These are phyloP conservation scores for Salix arbutifolia DNA, from an alignment of 345 rosid genomes.

Conservation along the genomic window DNA sequence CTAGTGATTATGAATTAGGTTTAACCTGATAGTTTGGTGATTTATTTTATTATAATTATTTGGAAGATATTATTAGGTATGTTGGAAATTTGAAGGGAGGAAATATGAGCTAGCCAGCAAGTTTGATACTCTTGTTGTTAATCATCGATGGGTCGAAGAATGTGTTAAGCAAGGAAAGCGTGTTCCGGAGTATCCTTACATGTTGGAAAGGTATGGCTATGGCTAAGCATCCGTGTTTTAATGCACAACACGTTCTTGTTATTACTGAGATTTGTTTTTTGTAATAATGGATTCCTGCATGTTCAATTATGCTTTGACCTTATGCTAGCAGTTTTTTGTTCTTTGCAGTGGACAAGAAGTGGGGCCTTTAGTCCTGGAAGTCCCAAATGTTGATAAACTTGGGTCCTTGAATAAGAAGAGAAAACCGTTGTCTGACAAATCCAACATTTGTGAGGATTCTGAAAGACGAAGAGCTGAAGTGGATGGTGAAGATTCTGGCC, in stretches of 20 bases:
- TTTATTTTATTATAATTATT: not conserved
- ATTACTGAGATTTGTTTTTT: not conserved
- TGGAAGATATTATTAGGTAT: conserved; percentile 38
- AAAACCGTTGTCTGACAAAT: conserved; percentile 30
- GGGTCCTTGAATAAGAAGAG: conserved; percentile 24
- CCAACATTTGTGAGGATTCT: conserved; percentile 19
- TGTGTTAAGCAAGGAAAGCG: conserved; percentile 59
- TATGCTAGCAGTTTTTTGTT: not conserved
- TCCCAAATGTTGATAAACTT: conserved; percentile 29
- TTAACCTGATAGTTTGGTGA: not conserved
- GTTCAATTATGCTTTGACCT: not conserved
- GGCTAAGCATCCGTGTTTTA: no score
- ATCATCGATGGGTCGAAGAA: conserved; percentile 85
- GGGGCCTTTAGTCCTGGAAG: conserved; percentile 51
- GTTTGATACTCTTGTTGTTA: conserved; percentile 49
- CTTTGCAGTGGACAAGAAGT: conserved; percentile 67
- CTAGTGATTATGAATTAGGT: not conserved
- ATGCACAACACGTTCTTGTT: not conserved
- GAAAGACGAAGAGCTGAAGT: conserved; percentile 15
- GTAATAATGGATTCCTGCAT: not conserved
- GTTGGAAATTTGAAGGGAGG: conserved; percentile 75
- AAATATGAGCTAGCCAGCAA: conserved; percentile 64
- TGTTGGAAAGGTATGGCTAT: conserved; percentile 44
- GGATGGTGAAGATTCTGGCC: conserved; percentile 28
- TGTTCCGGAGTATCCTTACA: conserved; percentile 59